Conservation (phyloP, 202 grass and related monocot genomes). For the Hordeum pubiflorum region DNA sequence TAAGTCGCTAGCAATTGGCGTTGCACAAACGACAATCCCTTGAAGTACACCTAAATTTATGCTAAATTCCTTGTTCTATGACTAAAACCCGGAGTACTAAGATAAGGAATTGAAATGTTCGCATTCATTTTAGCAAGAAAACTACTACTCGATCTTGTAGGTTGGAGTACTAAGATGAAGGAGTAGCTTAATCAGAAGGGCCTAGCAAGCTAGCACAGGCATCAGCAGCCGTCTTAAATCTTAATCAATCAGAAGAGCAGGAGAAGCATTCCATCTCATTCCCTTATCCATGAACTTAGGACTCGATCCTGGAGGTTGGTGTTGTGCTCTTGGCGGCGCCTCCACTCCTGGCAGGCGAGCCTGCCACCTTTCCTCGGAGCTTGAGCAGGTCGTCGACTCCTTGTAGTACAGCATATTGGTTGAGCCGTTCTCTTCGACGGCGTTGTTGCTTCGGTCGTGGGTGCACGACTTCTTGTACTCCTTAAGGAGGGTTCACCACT, state of each 20-base stretch:
- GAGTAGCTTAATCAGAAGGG: no score
- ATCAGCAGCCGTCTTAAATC: background rate
- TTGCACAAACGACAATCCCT: background rate
- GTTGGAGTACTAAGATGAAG: no score
- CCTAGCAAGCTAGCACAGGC: background rate
- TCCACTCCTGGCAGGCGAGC: slow-evolving; percentile 6
- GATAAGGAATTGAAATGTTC: no score
- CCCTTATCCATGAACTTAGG: slow-evolving; percentile 57
- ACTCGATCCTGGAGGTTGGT: background rate
- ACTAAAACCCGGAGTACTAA: no score
- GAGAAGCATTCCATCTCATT: background rate
- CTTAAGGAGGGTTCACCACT: slow-evolving; percentile 58
- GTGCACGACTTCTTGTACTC: no score
- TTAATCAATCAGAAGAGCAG: background rate
- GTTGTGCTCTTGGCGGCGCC: background rate
- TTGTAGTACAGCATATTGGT: slow-evolving; percentile 45
- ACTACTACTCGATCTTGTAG: no score
- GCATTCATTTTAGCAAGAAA: no score
- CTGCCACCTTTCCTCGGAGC: background rate
- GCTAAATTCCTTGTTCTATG: no score
- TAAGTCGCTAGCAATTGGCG: no score
- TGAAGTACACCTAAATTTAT: no score
- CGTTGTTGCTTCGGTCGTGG: slow-evolving; percentile 11
- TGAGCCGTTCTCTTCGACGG: slow-evolving; percentile 20
- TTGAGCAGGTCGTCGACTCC: slow-evolving; percentile 32